Conservation (phyloP, 2,329 filamentous ascomycete species). For the Fusarium humuli region DNA sequence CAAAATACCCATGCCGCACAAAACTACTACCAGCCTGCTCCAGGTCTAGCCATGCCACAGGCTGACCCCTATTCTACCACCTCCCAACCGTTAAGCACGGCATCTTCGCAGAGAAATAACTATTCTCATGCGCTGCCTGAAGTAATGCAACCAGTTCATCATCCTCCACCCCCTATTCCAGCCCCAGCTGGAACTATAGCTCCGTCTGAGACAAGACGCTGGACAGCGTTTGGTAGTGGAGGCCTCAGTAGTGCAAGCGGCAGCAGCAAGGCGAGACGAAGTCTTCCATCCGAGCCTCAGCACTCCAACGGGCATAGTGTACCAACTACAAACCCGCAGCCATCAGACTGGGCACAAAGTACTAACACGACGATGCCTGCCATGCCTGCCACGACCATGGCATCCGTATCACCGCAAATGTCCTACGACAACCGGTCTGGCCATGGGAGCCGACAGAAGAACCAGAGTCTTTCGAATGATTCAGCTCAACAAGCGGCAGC, state of each 20-base stretch:
- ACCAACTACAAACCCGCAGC: slow-evolving; percentile 19
- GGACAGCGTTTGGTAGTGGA: slow-evolving; percentile 15
- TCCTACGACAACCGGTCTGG: slow-evolving; percentile 9
- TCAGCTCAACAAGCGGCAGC: slow-evolving; percentile 16
- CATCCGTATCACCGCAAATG: slow-evolving; percentile 33
- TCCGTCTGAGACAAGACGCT: slow-evolving; percentile 27
- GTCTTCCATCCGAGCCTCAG: slow-evolving; percentile 34
- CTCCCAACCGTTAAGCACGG: slow-evolving; percentile 25
- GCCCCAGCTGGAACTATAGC: slow-evolving; percentile 25
- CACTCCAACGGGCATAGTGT: slow-evolving; percentile 5
- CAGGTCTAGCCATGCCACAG: slow-evolving; percentile 45
- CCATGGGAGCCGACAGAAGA: slow-evolving; percentile 13
- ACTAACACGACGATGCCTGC: slow-evolving; percentile 4
- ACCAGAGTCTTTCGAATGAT: slow-evolving; percentile 20
- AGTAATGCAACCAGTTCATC: slow-evolving; percentile 20
- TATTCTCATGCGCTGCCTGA: slow-evolving; percentile 27
- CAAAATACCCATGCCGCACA: slow-evolving; percentile 36
- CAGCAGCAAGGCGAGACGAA: slow-evolving; percentile 21
- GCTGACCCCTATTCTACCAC: slow-evolving; percentile 31
- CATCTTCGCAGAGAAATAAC: slow-evolving; percentile 33
- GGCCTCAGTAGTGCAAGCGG: neutral
- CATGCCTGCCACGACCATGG: slow-evolving; percentile 9
- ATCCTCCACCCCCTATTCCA: slow-evolving; percentile 18
- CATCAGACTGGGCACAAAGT: slow-evolving; percentile 31
- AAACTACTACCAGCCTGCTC: slow-evolving; percentile 48